Evolutionary conservation across 2,329 filamentous ascomycete species (phyloP).

Genomic region (Hymenoscyphus scutula): DNA sequence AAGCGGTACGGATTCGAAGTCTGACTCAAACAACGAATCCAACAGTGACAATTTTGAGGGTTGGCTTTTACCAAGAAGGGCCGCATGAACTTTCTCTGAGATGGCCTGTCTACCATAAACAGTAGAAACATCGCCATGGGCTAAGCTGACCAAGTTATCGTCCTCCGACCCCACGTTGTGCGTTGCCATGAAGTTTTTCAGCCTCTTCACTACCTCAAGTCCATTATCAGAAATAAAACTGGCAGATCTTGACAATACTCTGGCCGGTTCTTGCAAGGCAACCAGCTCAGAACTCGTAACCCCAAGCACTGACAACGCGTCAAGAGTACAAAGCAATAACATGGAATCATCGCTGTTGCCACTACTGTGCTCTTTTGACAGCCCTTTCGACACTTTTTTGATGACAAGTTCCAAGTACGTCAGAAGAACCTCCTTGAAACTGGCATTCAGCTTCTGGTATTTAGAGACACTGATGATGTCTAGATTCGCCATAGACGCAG

Average conservation of each 20-base stretch:
- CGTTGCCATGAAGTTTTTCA: constrained; percentile 27
- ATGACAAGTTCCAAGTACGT: constrained; percentile 23
- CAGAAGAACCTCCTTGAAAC: constrained; percentile 26
- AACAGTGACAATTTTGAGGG: constrained; percentile 28
- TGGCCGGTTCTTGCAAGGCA: constrained; percentile 17
- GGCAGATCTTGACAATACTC: constrained; percentile 14
- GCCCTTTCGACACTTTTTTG: constrained; percentile 18
- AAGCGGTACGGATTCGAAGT: constrained; percentile 14
- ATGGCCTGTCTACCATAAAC: constrained; percentile 26
- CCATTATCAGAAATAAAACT: constrained; percentile 10
- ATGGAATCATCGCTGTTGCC: constrained; percentile 15
- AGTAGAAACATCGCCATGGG: constrained; percentile 23
- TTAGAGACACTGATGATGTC: constrained; percentile 26
- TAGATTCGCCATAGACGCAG: constrained; percentile 20
- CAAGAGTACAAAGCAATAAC: constrained; percentile 24
- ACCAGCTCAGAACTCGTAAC: constrained; percentile 21
- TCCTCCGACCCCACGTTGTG: constrained; percentile 9
- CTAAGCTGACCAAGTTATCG: constrained; percentile 6
- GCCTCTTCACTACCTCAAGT: constrained; percentile 19
- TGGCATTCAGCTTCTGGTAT: constrained; percentile 15
- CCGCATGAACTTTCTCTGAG: constrained; percentile 18
- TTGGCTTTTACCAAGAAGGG: constrained; percentile 20
- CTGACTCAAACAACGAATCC: constrained; percentile 21
- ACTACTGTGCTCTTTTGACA: constrained; percentile 10
- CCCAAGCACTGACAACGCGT: constrained; percentile 26